Conservation (phyloP, 2,329 filamentous ascomycete genomes). For the Zalaria sp. region DNA sequence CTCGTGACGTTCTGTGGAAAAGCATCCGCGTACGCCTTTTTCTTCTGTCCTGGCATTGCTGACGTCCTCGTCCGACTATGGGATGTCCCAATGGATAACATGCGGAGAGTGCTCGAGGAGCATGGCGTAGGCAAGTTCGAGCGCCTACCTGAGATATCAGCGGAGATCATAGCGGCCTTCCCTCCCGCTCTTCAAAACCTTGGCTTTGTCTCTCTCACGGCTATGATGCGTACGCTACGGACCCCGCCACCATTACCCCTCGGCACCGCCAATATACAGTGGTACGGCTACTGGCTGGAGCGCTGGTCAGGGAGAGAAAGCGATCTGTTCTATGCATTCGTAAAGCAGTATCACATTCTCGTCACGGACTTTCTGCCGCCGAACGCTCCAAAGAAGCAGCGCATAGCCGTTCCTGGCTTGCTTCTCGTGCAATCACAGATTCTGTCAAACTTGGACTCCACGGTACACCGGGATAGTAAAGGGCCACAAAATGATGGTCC, state of each 20-base stretch:
- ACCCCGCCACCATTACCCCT: slow-evolving; percentile 54
- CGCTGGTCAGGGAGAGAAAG: slow-evolving; percentile 81
- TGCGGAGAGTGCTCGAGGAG: slow-evolving; percentile 59
- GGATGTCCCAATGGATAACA: slow-evolving; percentile 52
- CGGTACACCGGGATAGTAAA: slow-evolving; percentile 57
- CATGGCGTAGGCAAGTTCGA: slow-evolving; percentile 46
- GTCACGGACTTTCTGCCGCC: slow-evolving; percentile 45
- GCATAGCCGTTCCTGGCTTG: slow-evolving; percentile 58
- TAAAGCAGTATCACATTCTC: slow-evolving; percentile 74
- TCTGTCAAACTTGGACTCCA: slow-evolving; percentile 64
- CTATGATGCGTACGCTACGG: slow-evolving; percentile 44
- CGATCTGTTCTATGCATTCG: slow-evolving; percentile 82
- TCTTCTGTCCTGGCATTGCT: slow-evolving; percentile 76
- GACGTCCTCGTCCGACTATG: slow-evolving; percentile 74
- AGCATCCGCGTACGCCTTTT: slow-evolving; percentile 83
- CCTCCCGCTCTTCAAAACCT: slow-evolving; percentile 50
- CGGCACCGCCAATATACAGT: slow-evolving; percentile 58
- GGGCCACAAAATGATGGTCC: slow-evolving; percentile 18
- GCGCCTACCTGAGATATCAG: slow-evolving; percentile 32
- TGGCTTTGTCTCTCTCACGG: slow-evolving; percentile 48
- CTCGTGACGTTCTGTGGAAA: slow-evolving; percentile 75
- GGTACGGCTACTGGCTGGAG: slow-evolving; percentile 73
- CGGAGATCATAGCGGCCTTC: slow-evolving; percentile 54
- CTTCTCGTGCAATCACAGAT: slow-evolving; percentile 73
- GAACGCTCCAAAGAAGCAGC: slow-evolving; percentile 38